Percentiles rank a stretch among this genome's conserved stretches.
These are phyloP conservation scores for Rhododendron vialii DNA, from an alignment of 148 eudicot species.

Conservation along the genomic window DNA sequence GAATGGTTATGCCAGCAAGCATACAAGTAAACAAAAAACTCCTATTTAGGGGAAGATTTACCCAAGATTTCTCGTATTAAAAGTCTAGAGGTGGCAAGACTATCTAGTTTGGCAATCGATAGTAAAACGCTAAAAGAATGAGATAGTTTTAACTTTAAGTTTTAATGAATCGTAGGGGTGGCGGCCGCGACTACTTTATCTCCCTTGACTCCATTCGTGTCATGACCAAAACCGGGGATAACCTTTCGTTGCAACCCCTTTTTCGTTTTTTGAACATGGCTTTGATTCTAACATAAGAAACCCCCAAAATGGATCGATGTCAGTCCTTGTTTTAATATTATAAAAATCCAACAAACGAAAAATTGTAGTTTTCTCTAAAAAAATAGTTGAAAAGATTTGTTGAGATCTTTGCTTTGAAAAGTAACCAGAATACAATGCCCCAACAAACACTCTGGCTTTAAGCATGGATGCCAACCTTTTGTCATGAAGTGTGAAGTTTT, in stretches of 20 bases:
- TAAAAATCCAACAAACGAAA: background rate
- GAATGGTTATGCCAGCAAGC: too few species aligned
- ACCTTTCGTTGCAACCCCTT: background rate
- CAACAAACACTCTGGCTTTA: conserved; percentile 5
- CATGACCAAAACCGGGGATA: background rate
- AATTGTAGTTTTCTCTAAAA: background rate
- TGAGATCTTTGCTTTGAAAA: background rate
- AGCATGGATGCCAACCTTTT: background rate
- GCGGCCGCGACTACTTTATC: background rate
- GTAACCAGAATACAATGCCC: background rate
- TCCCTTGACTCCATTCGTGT: background rate
- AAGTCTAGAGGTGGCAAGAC: background rate
- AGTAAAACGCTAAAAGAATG: background rate
- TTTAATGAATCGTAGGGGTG: too few species aligned
- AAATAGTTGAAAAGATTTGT: background rate
- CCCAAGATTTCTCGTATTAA: too few species aligned
- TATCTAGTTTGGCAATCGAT: too few species aligned
- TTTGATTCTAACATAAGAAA: background rate
- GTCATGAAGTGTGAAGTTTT: background rate
- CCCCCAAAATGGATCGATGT: background rate
- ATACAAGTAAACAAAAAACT: too few species aligned
- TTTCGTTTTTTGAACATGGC: background rate
- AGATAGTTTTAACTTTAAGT: background rate
- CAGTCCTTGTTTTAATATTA: background rate
- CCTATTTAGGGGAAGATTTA: too few species aligned